phyloP scores from a whole-genome alignment of 306 rosid species.

The Ammopiptanthus mongolicus region DNA sequence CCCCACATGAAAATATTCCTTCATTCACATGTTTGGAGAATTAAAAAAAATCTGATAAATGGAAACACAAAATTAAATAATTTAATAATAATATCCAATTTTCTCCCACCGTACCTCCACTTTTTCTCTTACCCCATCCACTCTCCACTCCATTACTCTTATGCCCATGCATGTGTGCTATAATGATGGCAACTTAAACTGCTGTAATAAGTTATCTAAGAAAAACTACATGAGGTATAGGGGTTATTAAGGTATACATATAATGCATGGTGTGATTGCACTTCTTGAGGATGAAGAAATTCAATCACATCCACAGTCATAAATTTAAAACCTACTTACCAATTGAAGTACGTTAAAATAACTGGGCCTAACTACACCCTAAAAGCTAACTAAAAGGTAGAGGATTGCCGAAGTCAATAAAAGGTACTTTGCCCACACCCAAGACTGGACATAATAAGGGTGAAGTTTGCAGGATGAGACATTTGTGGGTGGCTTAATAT shows the following conservation, averaged over 20 bases:
- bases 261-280: not conserved
- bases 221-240: not conserved
- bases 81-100: not conserved
- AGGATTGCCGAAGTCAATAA: too few species aligned
- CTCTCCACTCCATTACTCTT: not conserved
- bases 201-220: not conserved
- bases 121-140: not conserved
- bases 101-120: not conserved
- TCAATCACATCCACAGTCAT: not conserved
- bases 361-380: too few species aligned
- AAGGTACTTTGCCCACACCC: too few species aligned
- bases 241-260: not conserved
- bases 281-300: not conserved
- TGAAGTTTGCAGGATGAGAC: too few species aligned
- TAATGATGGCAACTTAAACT: not conserved
- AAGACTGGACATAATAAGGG: too few species aligned
- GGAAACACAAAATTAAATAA: not conserved
- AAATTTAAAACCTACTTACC: not conserved
- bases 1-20: not conserved
- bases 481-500: too few species aligned
- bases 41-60: too few species aligned
- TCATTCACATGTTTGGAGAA: not conserved
- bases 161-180: not conserved
- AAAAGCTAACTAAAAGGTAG: too few species aligned
- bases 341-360: too few species aligned